Evolutionary conservation across 2,329 filamentous ascomycete genomes (phyloP).

Genomic region (Penicillium digitatum): DNA sequence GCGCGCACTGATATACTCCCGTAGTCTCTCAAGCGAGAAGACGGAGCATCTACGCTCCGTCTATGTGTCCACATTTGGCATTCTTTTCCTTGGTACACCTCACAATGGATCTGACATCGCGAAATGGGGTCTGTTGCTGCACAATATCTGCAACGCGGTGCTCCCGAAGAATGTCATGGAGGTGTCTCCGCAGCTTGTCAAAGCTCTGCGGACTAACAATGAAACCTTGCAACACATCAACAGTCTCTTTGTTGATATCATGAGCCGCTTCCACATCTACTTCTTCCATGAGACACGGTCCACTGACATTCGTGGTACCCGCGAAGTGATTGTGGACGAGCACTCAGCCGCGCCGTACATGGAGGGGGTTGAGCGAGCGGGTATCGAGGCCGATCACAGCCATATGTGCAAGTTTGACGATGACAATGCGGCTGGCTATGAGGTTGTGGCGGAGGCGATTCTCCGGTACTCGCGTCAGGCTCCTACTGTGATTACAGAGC

Average conservation of each 20-base stretch:
- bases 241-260: slow-evolving; percentile 66
- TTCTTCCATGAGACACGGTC: slow-evolving; percentile 74
- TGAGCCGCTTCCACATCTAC: slow-evolving; percentile 66
- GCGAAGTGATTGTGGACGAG: slow-evolving; percentile 63
- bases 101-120: slow-evolving; percentile 67
- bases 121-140: slow-evolving; percentile 63
- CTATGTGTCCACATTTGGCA: slow-evolving; percentile 69
- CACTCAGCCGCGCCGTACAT: slow-evolving; percentile 65
- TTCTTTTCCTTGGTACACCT: slow-evolving; percentile 73
- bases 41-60: slow-evolving; percentile 64
- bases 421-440: slow-evolving; percentile 62
- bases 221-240: slow-evolving; percentile 73
- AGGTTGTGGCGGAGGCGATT: slow-evolving; percentile 49
- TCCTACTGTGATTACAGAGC: slow-evolving; percentile 50
- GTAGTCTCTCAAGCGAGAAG: slow-evolving; percentile 56
- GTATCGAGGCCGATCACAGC: slow-evolving; percentile 69
- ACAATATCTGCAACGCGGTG: slow-evolving; percentile 63
- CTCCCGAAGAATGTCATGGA: slow-evolving; percentile 65
- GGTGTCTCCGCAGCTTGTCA: slow-evolving; percentile 63
- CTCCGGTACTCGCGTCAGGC: slow-evolving; percentile 50
- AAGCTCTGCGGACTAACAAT: slow-evolving; percentile 67
- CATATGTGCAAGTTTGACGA: slow-evolving; percentile 69
- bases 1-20: slow-evolving; percentile 63
- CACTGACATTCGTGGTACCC: slow-evolving; percentile 63
- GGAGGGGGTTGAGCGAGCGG: slow-evolving; percentile 66